Conservation (phyloP, 2,329 filamentous ascomycete genomes). For the Epichloe festucae region DNA sequence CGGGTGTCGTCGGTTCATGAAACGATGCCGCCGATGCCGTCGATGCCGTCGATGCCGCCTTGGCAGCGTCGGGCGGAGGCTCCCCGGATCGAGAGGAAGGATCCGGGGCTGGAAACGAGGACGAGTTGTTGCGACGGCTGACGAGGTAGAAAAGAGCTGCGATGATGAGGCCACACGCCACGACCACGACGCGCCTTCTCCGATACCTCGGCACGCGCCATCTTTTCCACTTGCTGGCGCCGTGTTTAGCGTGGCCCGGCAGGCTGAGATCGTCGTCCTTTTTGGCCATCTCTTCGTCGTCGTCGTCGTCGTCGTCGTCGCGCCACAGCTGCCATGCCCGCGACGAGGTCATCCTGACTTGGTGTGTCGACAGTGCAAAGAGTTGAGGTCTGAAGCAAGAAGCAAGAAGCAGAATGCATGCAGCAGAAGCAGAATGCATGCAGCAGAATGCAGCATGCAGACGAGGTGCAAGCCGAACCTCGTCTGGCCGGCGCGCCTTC, state of each 20-base stretch:
- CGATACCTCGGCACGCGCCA: constrained; percentile 36
- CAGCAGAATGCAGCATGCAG: no score
- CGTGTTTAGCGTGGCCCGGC: constrained; percentile 11
- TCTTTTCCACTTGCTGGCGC: constrained; percentile 25
- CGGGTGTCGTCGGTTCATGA: not conserved
- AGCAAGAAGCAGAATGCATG: no score
- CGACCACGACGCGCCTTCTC: constrained; percentile 37
- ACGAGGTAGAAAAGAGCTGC: constrained; percentile 40
- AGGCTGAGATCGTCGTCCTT: constrained; percentile 43
- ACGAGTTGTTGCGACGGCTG: constrained; percentile 9
- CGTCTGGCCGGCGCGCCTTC: no score
- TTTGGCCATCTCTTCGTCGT: constrained; percentile 43
- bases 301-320: constrained; percentile 11
- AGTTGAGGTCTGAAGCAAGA: not conserved
- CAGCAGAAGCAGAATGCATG: no score
- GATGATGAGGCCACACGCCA: constrained; percentile 31
- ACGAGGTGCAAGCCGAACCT: no score
- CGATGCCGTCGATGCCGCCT: not conserved
- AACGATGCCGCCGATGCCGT: not conserved
- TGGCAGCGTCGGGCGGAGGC: not conserved
- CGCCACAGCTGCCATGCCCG: constrained; percentile 26
- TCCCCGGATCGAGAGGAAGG: no score
- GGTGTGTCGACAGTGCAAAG: not conserved
- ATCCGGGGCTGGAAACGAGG: constrained; percentile 11
- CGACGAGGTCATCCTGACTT: constrained; percentile 3